A percentile compares a stretch with the other conserved stretches of the same genome.
Evolutionary conservation across 2,329 filamentous ascomycete genomes (phyloP).

Genomic region (Pseudogymnoascus sp.): DNA sequence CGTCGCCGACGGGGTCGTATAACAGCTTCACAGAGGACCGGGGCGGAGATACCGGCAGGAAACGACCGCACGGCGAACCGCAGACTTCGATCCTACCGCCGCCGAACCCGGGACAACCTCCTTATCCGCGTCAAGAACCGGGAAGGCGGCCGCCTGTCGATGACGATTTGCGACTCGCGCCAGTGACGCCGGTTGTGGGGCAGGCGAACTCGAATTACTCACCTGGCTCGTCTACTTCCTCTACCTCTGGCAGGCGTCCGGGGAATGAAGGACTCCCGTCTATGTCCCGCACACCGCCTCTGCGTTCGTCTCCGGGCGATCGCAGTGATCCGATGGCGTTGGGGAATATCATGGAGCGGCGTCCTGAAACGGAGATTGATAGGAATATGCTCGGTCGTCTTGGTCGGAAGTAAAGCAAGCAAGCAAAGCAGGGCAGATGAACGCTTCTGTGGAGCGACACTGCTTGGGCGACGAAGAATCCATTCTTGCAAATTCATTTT

Average conservation of each 20-base stretch:
- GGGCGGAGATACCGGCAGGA: conserved; percentile 20
- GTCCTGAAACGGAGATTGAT: conserved; percentile 26
- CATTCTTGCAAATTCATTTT: neutral
- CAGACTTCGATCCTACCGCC: conserved; percentile 30
- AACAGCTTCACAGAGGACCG: conserved; percentile 17
- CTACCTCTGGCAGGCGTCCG: conserved; percentile 23
- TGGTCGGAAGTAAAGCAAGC: conserved; percentile 16
- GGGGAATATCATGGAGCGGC: conserved; percentile 26
- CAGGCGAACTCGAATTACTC: conserved; percentile 24
- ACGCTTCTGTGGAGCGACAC: neutral
- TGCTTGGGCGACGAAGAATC: neutral
- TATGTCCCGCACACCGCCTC: conserved; percentile 24
- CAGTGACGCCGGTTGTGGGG: conserved; percentile 22
- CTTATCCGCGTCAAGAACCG: conserved; percentile 21
- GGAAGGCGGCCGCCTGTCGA: conserved; percentile 21
- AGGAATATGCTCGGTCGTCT: conserved; percentile 26
- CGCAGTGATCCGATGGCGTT: conserved; percentile 26
- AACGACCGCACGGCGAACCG: conserved; percentile 27
- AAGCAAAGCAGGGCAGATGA: too few relatives aligned
- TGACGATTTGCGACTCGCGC: conserved; percentile 27
- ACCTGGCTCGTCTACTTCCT: conserved; percentile 25
- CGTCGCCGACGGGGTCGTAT: conserved; percentile 27
- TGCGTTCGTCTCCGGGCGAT: conserved; percentile 22
- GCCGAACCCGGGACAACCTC: conserved; percentile 27
- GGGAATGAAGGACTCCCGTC: conserved; percentile 19